phyloP scores from a whole-genome alignment of 2,329 filamentous ascomycete species.

The Sporothrix schenckii region DNA sequence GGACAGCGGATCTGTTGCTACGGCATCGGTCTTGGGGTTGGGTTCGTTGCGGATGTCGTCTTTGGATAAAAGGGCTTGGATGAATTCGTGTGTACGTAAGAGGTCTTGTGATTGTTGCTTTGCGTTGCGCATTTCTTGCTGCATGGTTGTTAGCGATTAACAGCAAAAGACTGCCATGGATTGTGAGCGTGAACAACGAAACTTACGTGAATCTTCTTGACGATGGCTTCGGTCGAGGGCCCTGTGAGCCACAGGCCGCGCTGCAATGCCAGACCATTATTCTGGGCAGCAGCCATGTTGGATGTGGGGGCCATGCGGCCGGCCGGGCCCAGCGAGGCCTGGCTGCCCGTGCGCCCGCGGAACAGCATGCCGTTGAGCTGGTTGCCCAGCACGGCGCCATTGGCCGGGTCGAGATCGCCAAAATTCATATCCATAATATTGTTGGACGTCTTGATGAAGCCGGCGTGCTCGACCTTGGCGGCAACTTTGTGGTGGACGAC shows the following conservation, averaged over 20 bases:
- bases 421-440: conserved; percentile 88
- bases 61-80: conserved; percentile 74
- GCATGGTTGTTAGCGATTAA: conserved; percentile 21
- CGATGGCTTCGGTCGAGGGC: conserved; percentile 90
- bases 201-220: conserved; percentile 81
- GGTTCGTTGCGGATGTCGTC: conserved; percentile 62
- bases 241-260: conserved; percentile 85
- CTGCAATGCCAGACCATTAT: conserved; percentile 68
- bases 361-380: conserved; percentile 66
- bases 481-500: conserved; percentile 98
- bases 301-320: conserved; percentile 61
- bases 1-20: conserved; percentile 25
- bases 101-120: conserved; percentile 87
- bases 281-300: conserved; percentile 53
- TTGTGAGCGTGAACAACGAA: neutral
- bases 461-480: conserved; percentile 93
- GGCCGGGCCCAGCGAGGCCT: conserved; percentile 64
- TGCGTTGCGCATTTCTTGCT: conserved; percentile 90
- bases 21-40: conserved; percentile 52
- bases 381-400: conserved; percentile 71
- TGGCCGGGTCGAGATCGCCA: conserved; percentile 83
- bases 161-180: neutral
- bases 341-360: conserved; percentile 70
- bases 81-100: conserved; percentile 76
- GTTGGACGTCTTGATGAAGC: conserved; percentile 72